Base-by-base conservation (phyloP, 1,284 basidiomycete genomes). In the Papiliotrema flavescens region DNA sequence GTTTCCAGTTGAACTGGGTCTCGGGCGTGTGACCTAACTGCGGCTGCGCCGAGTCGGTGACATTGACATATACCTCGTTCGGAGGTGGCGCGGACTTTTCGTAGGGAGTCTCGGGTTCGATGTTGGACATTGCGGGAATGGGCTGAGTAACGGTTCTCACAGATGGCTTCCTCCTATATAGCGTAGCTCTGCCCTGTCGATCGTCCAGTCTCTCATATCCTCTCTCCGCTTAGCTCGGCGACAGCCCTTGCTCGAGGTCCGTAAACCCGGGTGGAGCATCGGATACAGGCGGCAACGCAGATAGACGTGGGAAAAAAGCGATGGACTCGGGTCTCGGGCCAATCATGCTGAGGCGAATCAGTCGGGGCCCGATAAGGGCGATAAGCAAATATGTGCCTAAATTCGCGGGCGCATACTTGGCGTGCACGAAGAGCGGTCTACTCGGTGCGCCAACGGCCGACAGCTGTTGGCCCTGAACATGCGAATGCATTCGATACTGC, bases 11-110 rank as follows among this genome's bases (percentile, higher is more conserved):
- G 41, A 57, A 57, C 23, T 44, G 28, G 20, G 49, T 28, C 19
- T 15, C 20, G 7, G 63, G 63, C 9, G 51, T 46, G 41, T 55
- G 60, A 2, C 57, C 62, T 5, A 62, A 55, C 14, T 49, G n/a
- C 15, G 35, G 11, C 4, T 48, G 19, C 49, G 26, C 41, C 56
- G 55, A 41, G 52, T 56, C 34, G 48, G 32, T 19, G n/a, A 46
- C 24, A 8, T 26, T 11, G 49, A 41, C 24, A 32, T 42, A 39
- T 14, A 11, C 40, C 20, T 42, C 15, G 20, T 5, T 3, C 13
- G 40, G 35, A 17, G 49, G 11, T 15, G 7, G 43, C 11, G n/a
- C 24, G 19, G 2, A 14, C n/a, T 32, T 5, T n/a, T 36, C 35
- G 14, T 32, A 22, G 3, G 17, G 6, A 3, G 24, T 24, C 6